A percentile compares a stretch with the other conserved stretches of the same genome.
Evolutionary conservation across 176 grass and related monocot species (phyloP).

Genomic region (Puccinellia tenuiflora): DNA sequence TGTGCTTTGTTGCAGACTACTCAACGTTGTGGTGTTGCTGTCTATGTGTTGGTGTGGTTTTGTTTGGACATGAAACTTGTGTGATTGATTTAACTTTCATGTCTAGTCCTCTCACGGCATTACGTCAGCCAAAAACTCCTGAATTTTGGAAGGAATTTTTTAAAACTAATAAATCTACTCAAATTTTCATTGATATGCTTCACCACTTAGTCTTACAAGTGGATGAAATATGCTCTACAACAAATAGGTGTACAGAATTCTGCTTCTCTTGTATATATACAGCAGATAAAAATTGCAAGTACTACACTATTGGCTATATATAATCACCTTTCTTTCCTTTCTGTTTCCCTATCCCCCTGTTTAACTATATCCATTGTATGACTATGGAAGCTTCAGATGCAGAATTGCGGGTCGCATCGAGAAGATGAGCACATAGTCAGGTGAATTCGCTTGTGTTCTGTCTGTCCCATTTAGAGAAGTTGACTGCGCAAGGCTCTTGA

Average conservation of each 20-base stretch:
- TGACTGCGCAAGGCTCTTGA: constrained; percentile 18
- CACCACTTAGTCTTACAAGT: constrained; percentile 39
- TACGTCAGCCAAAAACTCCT: not conserved
- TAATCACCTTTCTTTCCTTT: constrained; percentile 8
- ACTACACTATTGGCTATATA: not conserved
- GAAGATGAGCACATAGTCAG: constrained; percentile 4
- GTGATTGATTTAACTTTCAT: not conserved
- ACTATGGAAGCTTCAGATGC: not conserved
- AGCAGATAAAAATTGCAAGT: constrained; percentile 5
- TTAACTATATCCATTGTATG: constrained; percentile 16
- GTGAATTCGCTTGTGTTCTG: not conserved
- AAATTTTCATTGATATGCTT: constrained; percentile 9
- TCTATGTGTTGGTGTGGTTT: not conserved
- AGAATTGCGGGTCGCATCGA: constrained; percentile 12
- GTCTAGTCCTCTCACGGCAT: not conserved
- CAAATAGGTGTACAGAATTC: constrained; percentile 6
- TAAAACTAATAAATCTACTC: too few species aligned
- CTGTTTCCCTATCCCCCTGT: constrained; percentile 7
- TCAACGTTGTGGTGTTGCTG: not conserved
- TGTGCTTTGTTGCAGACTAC: not conserved
- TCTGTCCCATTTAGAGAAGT: constrained; percentile 17
- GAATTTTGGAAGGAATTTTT: not conserved
- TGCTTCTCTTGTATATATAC: constrained; percentile 29
- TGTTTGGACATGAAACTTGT: not conserved
- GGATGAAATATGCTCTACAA: constrained; percentile 17